Conservation (phyloP, 148 eudicot species). For the Silene uniflora region DNA sequence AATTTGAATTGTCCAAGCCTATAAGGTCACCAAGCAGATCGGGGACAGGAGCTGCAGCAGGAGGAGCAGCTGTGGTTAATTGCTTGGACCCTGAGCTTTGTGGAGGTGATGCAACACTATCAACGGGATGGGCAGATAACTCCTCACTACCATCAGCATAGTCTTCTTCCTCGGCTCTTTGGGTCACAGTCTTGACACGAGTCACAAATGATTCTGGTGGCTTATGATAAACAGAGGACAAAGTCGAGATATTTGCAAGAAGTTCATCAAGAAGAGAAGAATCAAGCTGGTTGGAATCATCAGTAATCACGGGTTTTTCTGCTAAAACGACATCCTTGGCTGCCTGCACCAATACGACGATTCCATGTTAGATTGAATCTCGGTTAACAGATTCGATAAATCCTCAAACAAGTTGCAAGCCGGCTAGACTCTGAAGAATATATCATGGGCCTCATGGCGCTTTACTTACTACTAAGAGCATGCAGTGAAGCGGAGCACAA, state of each 20-base stretch:
- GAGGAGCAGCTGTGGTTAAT: slow-evolving; percentile 38
- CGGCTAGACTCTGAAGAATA: too few species aligned
- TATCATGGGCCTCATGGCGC: too few species aligned
- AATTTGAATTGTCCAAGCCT: slow-evolving; percentile 63
- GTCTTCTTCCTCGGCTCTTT: slow-evolving; percentile 85
- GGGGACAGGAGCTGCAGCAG: slow-evolving; percentile 71
- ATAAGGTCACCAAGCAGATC: slow-evolving; percentile 89
- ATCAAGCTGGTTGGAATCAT: slow-evolving; percentile 92
- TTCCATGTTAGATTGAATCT: neutral
- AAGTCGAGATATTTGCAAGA: slow-evolving; percentile 88
- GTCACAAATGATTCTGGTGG: slow-evolving; percentile 94
- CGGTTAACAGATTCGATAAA: too few species aligned
- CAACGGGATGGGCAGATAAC: slow-evolving; percentile 56
- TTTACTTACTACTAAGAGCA: too few species aligned
- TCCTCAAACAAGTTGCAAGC: too few species aligned
- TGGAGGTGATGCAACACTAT: slow-evolving; percentile 57
- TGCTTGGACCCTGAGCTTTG: slow-evolving; percentile 59
- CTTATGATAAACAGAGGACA: slow-evolving; percentile 95
- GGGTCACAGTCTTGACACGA: slow-evolving; percentile 66
- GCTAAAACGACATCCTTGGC: slow-evolving; percentile 98
- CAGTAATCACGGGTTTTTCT: slow-evolving; percentile 96
- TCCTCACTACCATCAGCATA: slow-evolving; percentile 81
- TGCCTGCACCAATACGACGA: slow-evolving; percentile 45
- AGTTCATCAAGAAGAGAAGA: slow-evolving; percentile 96
- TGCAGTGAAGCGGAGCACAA: too few species aligned